Evolutionary conservation across 78 protist species (phyloP), one percentile per base, ranked within the genome.

Genomic region (Guillardia theta): DNA sequence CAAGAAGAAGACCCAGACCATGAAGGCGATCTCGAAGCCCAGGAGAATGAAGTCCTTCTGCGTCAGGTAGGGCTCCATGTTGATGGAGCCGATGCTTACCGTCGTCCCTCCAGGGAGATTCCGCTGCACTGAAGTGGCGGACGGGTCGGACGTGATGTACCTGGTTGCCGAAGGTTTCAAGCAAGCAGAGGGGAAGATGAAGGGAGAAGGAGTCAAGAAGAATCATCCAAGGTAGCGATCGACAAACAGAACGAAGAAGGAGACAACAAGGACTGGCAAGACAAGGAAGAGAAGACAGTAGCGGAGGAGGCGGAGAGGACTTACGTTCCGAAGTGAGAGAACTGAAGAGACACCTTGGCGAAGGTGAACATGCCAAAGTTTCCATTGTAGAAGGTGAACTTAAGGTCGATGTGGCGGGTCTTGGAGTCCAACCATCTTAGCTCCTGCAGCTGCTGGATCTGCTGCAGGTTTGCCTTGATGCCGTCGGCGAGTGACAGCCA

Each of bases 31-130:
- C 50, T 80, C 90, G 48, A 80, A n/a, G 37, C 37, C 90, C 12
- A 80, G 48, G 50, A 46, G 90, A 33, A 43, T 9, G 50, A n/a
- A 80, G 50, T 80, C 90, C 43, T 44, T 48, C 44, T 39, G 27
- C 1, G 90, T 44, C 58, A 39, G 45, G 90, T 80, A 80, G 0
- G 90, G 90, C 48, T 80, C 90, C 90, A 80, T 80, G 90, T 80
- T 80, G 90, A 80, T 15, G 18, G 90, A 15, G 37, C 48, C 53
- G 50, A 80, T 80, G 30, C 24, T 48, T 12, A 80, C 33, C 12
- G 19, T 46, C 10, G 83, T 33, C 46, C 83, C 83, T 4, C 83
- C 83, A 36, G 39, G 4, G 27, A 58, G 39, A 24, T 58, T 22
- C 80, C 80, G n/a, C 30, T n/a, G n/a, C n/a, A n/a, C n/a, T n/a